Evolutionary conservation across 352 stramenopile species (phyloP), one percentile per base, ranked within the genome.

Genomic region (Phytopythium aichiense): DNA sequence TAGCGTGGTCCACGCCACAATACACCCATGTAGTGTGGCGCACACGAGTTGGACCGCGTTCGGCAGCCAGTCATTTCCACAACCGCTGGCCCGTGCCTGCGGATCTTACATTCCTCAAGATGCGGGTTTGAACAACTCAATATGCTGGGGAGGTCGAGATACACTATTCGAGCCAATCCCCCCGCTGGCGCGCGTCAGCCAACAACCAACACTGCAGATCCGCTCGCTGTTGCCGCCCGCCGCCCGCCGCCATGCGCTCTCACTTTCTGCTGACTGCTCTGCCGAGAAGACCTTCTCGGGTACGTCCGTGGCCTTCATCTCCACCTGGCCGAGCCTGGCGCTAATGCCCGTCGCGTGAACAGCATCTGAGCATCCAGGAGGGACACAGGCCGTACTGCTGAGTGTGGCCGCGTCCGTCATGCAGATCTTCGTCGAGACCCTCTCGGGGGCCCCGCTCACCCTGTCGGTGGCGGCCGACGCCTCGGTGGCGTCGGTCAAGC

Each of bases 341-440:
- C 40, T 30, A 53, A 31, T 35, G n/a, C 60, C 2, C 38, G 28
- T 31, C 50, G 55, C 43, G 23, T 48, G n/a, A 25, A 52, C 63
- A 86, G 88, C 85, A 96, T 96, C 77, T 86, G 86, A 97, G 89
- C 89, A 97, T 97, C 89, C 89, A 93, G 87, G 81, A 87, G 86
- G 86, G 79, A 88, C 59, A 57, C 46, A 55, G 38, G 28, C 52
- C 49, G 22, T 40, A 53, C 65, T 50, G 56, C 56, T 54, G 64
- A 61, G 49, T 61, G 64, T 65, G 64, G 64, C 64, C 58, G 61
- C 69, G 73, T 87, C 68, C 67, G 69, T 68, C 78, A 98, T 98
- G 92, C 91, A 98, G 83, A 95, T 98, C 79, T 97, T 98, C 76
- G 86, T 98, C 63, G 87, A 93, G 71, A 91, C 85, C 73, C 83